Evolutionary conservation across 2,329 filamentous ascomycete genomes (phyloP).

Genomic region (Akanthomyces dipterigenus): DNA sequence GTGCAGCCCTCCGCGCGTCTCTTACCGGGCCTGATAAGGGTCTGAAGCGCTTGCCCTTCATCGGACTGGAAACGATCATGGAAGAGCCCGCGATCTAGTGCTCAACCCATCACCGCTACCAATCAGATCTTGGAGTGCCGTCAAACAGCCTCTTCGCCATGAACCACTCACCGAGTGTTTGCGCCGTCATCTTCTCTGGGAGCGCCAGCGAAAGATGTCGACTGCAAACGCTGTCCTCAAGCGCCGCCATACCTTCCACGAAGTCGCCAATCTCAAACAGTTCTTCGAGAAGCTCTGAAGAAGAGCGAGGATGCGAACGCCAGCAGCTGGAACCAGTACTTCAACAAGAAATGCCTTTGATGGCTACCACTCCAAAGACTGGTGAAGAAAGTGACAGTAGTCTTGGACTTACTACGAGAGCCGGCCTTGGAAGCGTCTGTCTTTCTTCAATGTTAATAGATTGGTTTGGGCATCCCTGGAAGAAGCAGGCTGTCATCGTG

Average conservation of each 20-base stretch:
- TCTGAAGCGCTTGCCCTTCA: slow-evolving; percentile 51
- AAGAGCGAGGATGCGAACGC: slow-evolving; percentile 57
- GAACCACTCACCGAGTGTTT: slow-evolving; percentile 89
- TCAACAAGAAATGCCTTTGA: slow-evolving; percentile 66
- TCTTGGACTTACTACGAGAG: too few relatives aligned
- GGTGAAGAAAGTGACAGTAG: slow-evolving; percentile 23
- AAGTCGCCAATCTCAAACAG: slow-evolving; percentile 81
- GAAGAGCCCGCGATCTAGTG: slow-evolving; percentile 59
- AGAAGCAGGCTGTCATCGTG: too few relatives aligned
- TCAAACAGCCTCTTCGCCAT: slow-evolving; percentile 76
- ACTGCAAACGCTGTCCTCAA: slow-evolving; percentile 85
- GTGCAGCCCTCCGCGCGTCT: slow-evolving; percentile 39
- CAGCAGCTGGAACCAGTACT: slow-evolving; percentile 79
- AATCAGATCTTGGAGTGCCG: too few relatives aligned
- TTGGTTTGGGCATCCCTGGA: too few relatives aligned
- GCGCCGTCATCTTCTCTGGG: slow-evolving; percentile 85
- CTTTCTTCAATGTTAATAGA: too few relatives aligned
- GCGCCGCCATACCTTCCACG: slow-evolving; percentile 82
- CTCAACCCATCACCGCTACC: slow-evolving; percentile 70
- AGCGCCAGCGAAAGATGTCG: slow-evolving; percentile 88
- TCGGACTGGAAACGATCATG: slow-evolving; percentile 47
- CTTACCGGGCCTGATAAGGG: slow-evolving; percentile 57
- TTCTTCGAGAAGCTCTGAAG: slow-evolving; percentile 61
- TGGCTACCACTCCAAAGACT: slow-evolving; percentile 38
- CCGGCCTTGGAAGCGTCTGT: too few relatives aligned